phyloP scores from a whole-genome alignment of 2,329 filamentous ascomycete species.

The Aspergillus novofumigatus region DNA sequence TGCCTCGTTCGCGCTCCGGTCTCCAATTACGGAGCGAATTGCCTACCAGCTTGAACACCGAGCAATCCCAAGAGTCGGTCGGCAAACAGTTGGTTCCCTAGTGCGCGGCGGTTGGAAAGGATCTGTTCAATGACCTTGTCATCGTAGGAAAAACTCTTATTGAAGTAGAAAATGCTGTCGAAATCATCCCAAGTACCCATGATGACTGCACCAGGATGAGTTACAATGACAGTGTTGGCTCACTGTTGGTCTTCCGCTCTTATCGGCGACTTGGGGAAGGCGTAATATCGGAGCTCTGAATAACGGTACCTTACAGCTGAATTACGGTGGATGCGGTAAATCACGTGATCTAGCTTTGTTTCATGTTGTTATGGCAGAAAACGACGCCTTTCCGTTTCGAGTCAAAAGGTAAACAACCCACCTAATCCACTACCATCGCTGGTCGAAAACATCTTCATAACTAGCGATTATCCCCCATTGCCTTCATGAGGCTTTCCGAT shows the following conservation, averaged over 20 bases:
- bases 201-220: conserved; percentile 9
- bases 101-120: conserved; percentile 60
- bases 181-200: conserved; percentile 58
- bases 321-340: conserved; percentile 24
- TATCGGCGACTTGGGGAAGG: not conserved
- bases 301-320: conserved; percentile 14
- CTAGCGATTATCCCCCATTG: conserved; percentile 13
- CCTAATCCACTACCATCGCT: conserved; percentile 22
- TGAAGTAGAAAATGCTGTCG: conserved; percentile 62
- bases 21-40: conserved; percentile 5
- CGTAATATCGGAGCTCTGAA: conserved; percentile 10
- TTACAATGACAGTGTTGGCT: not conserved
- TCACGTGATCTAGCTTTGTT: not conserved
- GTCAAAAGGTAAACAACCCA: conserved; percentile 38
- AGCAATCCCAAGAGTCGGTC: conserved; percentile 70
- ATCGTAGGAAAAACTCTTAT: conserved; percentile 59
- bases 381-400: conserved; percentile 29
- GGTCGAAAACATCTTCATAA: conserved; percentile 15
- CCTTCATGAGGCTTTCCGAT: conserved; percentile 25
- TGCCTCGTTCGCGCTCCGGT: not conserved
- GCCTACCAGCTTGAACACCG: conserved; percentile 64
- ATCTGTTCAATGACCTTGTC: conserved; percentile 60
- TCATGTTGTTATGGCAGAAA: conserved; percentile 32
- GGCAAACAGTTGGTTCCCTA: conserved; percentile 71
- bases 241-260: not conserved